Conservation (phyloP, 2,329 filamentous ascomycete genomes). For the Monascus ruber region DNA sequence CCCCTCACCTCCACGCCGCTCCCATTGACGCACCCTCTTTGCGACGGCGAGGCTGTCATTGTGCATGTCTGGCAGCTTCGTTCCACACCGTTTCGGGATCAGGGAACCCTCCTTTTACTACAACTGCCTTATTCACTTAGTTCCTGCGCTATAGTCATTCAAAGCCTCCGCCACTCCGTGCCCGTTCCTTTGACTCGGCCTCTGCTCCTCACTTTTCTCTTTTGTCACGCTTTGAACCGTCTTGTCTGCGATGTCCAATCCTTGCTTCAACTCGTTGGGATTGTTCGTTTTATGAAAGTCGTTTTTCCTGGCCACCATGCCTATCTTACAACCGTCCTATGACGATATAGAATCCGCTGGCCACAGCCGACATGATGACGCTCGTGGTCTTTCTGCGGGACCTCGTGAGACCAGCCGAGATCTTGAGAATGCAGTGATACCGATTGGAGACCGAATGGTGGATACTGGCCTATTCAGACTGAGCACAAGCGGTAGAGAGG, state of each 20-base stretch:
- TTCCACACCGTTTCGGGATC: too few relatives aligned
- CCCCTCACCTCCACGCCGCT: too few relatives aligned
- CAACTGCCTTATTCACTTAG: too few relatives aligned
- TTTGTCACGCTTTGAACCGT: not conserved
- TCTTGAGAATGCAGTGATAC: conserved; percentile 5
- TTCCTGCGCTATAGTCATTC: too few relatives aligned
- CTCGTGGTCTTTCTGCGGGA: conserved; percentile 4
- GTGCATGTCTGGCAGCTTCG: too few relatives aligned
- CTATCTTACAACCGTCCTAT: conserved; percentile 11
- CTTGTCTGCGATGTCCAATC: conserved; percentile 14
- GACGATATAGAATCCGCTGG: conserved; percentile 4
- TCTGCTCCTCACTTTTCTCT: too few relatives aligned
- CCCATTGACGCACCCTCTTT: too few relatives aligned
- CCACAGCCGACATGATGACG: conserved; percentile 4
- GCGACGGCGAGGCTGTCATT: too few relatives aligned
- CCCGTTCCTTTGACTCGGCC: too few relatives aligned
- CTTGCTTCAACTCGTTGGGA: conserved; percentile 3
- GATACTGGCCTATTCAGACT: conserved; percentile 9
- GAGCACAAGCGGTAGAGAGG: conserved; percentile 48
- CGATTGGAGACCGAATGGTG: conserved; percentile 6
- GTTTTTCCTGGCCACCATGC: conserved; percentile 16
- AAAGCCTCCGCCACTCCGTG: too few relatives aligned
- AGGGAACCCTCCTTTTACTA: too few relatives aligned
- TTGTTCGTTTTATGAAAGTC: conserved; percentile 4
- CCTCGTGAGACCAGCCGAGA: conserved; percentile 5